A percentile compares a stretch with the other conserved stretches of the same genome.
phyloP scores from a whole-genome alignment of 2,329 filamentous ascomycete genomes.

The Karstenula rhodostoma region DNA sequence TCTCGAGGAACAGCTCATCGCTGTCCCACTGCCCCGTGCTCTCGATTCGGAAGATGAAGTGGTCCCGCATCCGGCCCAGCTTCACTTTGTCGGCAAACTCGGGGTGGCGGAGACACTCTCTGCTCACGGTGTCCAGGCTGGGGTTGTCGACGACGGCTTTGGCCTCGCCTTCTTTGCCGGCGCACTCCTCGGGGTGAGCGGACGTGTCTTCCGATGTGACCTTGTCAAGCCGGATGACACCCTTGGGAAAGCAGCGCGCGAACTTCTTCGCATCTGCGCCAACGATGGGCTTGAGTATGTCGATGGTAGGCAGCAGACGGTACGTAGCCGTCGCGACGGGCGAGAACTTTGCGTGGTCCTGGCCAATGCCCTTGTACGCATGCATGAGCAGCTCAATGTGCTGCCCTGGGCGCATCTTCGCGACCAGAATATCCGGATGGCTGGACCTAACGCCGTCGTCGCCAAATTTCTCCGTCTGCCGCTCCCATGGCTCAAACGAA shows the following conservation, averaged over 20 bases:
- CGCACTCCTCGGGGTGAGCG: conserved; percentile 68
- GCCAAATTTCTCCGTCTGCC: conserved; percentile 49
- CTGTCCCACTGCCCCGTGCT: conserved; percentile 95
- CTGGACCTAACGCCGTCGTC: conserved; percentile 76
- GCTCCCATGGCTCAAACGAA: conserved; percentile 76
- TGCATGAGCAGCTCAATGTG: conserved; percentile 87
- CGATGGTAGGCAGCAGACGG: conserved; percentile 86
- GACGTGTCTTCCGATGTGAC: conserved; percentile 73
- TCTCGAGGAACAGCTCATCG: conserved; percentile 91
- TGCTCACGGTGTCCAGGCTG: conserved; percentile 93
- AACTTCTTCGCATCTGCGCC: conserved; percentile 91
- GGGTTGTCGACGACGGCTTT: conserved; percentile 89
- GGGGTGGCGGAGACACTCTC: conserved; percentile 87
- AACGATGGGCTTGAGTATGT: conserved; percentile 82
- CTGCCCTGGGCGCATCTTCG: conserved; percentile 92
- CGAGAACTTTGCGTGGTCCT: conserved; percentile 96
- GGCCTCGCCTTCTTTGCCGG: conserved; percentile 75
- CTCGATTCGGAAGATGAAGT: conserved; percentile 97
- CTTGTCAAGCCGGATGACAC: conserved; percentile 82
- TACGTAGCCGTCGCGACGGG: conserved; percentile 96
- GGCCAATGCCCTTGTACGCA: conserved; percentile 92
- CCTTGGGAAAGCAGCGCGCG: conserved; percentile 83
- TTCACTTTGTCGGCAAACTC: conserved; percentile 97
- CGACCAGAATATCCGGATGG: conserved; percentile 92
- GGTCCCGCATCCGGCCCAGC: conserved; percentile 86